These are phyloP conservation scores for Ceratobasidium papillatum DNA, from an alignment of 1,284 basidiomycete genomes.

Conservation along the genomic window DNA sequence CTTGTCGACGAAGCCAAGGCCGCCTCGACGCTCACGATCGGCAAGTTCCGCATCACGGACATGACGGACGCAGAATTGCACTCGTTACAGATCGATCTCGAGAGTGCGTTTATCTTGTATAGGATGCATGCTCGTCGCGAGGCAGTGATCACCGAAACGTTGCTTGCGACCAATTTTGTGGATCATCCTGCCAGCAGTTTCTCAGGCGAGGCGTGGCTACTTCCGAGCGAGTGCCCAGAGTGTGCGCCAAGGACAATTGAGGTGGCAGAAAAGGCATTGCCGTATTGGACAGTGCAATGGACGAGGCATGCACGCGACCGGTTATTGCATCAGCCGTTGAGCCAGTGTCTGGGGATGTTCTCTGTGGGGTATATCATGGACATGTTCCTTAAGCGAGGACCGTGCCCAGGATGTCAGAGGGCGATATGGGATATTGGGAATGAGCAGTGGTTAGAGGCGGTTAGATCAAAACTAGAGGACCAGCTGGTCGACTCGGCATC, in stretches of 20 bases:
- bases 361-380: conserved; percentile 33
- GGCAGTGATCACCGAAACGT: conserved; percentile 33
- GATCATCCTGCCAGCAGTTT: conserved; percentile 32
- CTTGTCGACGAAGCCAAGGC: conserved; percentile 35
- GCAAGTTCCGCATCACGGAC: conserved; percentile 31
- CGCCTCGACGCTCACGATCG: conserved; percentile 31
- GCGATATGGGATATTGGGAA: conserved; percentile 33
- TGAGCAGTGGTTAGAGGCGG: conserved; percentile 34
- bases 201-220: conserved; percentile 28
- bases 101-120: conserved; percentile 33
- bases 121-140: conserved; percentile 35
- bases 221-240: conserved; percentile 31
- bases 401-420: conserved; percentile 31
- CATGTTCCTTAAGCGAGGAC: conserved; percentile 32
- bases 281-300: conserved; percentile 37
- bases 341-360: conserved; percentile 24
- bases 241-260: conserved; percentile 33
- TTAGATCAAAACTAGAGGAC: conserved; percentile 21
- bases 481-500: conserved; percentile 35
- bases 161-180: conserved; percentile 37
- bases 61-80: conserved; percentile 31
- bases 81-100: conserved; percentile 34
- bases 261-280: conserved; percentile 30
- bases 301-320: conserved; percentile 29
- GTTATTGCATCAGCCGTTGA: conserved; percentile 11